phyloP scores from a whole-genome alignment of 305 asterid genomes.

The Caryopteris hybrid region DNA sequence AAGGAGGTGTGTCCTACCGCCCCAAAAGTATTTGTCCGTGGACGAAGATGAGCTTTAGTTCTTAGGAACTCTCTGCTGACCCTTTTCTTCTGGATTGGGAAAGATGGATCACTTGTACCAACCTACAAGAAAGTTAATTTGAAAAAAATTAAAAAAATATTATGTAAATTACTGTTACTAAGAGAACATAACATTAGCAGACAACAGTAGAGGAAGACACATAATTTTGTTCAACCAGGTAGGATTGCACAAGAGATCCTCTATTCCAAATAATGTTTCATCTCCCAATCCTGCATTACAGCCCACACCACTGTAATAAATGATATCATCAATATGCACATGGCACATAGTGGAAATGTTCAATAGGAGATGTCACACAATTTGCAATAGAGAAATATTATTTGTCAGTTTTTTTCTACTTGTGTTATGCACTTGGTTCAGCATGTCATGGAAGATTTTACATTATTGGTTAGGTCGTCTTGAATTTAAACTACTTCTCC shows the following conservation, averaged over 20 bases:
- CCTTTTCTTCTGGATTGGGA: constrained; percentile 95
- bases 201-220: constrained; percentile 1
- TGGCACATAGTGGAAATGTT: background rate
- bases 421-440: background rate
- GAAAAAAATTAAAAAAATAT: background rate
- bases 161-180: background rate
- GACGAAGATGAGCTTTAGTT: constrained; percentile 98
- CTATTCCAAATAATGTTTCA: background rate
- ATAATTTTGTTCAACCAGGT: background rate
- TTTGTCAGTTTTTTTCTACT: background rate
- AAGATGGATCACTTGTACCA: constrained; percentile 86
- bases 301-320: background rate
- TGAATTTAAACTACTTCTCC: background rate
- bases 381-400: background rate
- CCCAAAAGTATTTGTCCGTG: constrained; percentile 94
- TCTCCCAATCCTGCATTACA: background rate
- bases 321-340: background rate
- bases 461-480: background rate
- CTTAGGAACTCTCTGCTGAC: constrained; percentile 94
- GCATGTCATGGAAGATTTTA: constrained; percentile 6
- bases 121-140: constrained; percentile 41
- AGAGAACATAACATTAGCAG: background rate
- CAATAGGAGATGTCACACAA: background rate
- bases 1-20: constrained; percentile 61
- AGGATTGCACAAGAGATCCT: background rate